Evolutionary conservation across 192 early-diverging fungal species (phyloP), one percentile per base, ranked within the genome.

Genomic region (Obelidium mucronatum): DNA sequence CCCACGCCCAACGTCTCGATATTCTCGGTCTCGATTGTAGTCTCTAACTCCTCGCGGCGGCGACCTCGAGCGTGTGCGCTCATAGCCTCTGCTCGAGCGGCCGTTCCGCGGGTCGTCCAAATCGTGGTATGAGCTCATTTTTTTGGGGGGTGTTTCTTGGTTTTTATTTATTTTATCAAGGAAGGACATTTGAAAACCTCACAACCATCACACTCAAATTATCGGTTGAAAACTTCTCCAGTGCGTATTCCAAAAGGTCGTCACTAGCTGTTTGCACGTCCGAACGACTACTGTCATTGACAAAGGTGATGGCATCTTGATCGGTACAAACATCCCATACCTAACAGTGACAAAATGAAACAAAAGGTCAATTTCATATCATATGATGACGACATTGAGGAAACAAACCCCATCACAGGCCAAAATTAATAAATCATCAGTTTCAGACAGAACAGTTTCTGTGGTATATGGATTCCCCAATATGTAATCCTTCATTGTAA

Each of bases 281-380:
- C 28, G 17, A 13, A 5, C 40, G 13, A 17, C 75, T 35, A 15
- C 90, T 83, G n/a, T 90, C 90, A 82, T 90, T 87, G 60, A 98
- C 83, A 66, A 97, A 81, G 75, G 98, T 93, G 1, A 96, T 90
- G 0, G 97, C 97, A 55, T 92, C 88, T 81, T 98, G 94, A 78
- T 99, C 97, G 17, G 91, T 86, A 82, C 97, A 98, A 13, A 97
- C 96, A 84, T 99, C 97, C 97, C 97, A 98, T 42, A 99, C 83
- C 94, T 96, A 58, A 8, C 4, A 1, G 17, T 39, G 40, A 28
- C 15, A 24, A 51, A 55, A 66, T n/a, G 5, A 22, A 31, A 42
- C 28, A 70, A 60, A 74, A 36, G 8, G 53, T 26, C n/a, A 75
- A 40, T 35, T 42, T 24, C 24, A 59, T 19, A 36, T 11, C 36